Base-by-base conservation (phyloP, 495 filamentous ascomycete species). In the Penicillium canescens region DNA sequence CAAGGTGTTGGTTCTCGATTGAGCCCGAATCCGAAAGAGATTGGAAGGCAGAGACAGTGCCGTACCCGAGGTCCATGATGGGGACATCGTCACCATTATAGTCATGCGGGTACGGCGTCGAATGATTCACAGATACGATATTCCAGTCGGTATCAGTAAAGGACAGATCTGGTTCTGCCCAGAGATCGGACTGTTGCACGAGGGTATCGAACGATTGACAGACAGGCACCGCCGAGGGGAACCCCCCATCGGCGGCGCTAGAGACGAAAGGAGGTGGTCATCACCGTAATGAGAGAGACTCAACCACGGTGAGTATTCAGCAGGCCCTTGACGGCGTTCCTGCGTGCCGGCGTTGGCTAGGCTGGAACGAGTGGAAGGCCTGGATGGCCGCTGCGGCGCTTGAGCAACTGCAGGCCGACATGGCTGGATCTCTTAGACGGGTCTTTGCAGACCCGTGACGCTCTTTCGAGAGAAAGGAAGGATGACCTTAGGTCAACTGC, bases 371-470 rank as follows among this genome's bases (percentile, higher is more conserved):
- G 50, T 46, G 34, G 42, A 12, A 8, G 28, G 37, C 38, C 61
- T 62, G 61, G 46, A 54, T 44, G 33, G 45, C 26, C 39, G 61
- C 59, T 43, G 62, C 59, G 61, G 52, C 45, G 62, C 54, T 50
- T 41, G 42, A 42, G 46, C 52, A 62, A 54, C 47, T 42, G 59
- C 51, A 48, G 59, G 56, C 62, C 51, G 57, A 14, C 64, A 67
- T 67, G 53, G 56, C 24, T 53, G 50, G 64, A 67, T 67, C 11
- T 50, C 57, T 65, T 56, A 57, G 48, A 49, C 58, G 64, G 64
- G 64, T 56, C 64, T 60, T 53, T 55, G 64, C 62, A 60, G 64
- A 63, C 64, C 64, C 64, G 61, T 52, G 49, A 53, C 57, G 63
- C 63, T 26, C 34, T 21, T 24, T 14, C 10, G 10, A 35, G 31